A percentile compares a stretch with the other conserved stretches of the same genome.
Evolutionary conservation across 139 green algal species (phyloP).

Genomic region (Auxenochlorella protothecoides): DNA sequence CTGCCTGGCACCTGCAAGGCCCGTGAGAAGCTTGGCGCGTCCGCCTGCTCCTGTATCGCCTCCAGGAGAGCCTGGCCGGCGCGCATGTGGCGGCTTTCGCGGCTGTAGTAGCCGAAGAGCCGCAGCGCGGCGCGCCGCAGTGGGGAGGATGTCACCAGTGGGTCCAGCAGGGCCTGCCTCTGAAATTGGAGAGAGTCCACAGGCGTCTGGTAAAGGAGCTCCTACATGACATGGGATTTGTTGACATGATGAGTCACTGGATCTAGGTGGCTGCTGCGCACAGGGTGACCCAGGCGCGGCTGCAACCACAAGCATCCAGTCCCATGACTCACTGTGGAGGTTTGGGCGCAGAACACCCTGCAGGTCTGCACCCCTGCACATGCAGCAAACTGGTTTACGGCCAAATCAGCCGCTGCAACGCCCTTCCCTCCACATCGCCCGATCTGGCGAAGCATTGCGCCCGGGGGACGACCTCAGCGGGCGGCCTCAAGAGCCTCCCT

Average conservation of each 20-base stretch:
- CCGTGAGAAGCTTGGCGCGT: background rate
- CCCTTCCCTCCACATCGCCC: too few relatives aligned
- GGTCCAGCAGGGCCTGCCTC: background rate
- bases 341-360: too few relatives aligned
- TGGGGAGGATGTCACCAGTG: background rate
- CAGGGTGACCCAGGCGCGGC: background rate
- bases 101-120: constrained; percentile 34
- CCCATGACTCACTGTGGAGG: too few relatives aligned
- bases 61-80: background rate
- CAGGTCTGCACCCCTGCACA: too few relatives aligned
- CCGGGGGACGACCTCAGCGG: too few relatives aligned
- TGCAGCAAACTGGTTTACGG: too few relatives aligned
- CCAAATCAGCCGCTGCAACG: too few relatives aligned
- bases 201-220: too few relatives aligned
- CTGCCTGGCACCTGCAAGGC: background rate
- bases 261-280: background rate
- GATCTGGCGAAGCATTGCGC: too few relatives aligned
- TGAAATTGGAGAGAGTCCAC: background rate
- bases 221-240: too few relatives aligned
- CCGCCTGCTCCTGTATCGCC: background rate
- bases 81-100: constrained; percentile 26
- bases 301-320: background rate
- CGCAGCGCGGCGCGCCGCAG: constrained; percentile 18
- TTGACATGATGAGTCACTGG: too few relatives aligned
- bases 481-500: too few relatives aligned